Base-by-base conservation (phyloP, 192 early-diverging fungal genomes). In the Gaertneriomyces semiglobifer region DNA sequence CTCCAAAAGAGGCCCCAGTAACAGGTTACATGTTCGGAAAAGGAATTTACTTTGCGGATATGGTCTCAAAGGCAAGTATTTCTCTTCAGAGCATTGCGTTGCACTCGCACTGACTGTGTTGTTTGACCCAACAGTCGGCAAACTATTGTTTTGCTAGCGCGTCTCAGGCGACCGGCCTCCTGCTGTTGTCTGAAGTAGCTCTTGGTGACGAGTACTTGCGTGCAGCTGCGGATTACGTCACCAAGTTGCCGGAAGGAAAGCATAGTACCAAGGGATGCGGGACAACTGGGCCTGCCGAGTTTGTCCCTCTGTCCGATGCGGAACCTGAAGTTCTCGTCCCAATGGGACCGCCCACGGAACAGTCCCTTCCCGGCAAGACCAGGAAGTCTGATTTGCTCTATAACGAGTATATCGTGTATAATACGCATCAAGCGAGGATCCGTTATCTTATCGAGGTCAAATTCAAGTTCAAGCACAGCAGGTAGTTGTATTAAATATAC, bases 371-470 rank as follows among this genome's bases (percentile, higher is more conserved):
- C 11, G 70, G 55, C 45, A n/a, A 61, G 47, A 65, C 91, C 5
- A 44, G 76, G 12, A 84, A 89, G 52, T 89, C 45, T 6, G 66
- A 48, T 40, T 20, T 92, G n/a, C 46, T 74, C 5, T 84, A 89
- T 55, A 90, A 90, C 73, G 91, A 93, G 66, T 92, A 80, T 60
- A 88, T 92, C 71, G 90, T 93, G 12, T 88, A 93, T 63, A 77
- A 91, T 64, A 73, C 77, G 5, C 59, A 66, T 19, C 91, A 90
- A 71, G 77, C 89, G 39, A 77, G 79, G 65, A 84, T 93, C 55
- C 74, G 80, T 33, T 92, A 92, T 50, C 33, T 78, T 44, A 39
- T 74, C 11, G 25, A 65, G 7, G 62, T 77, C 6, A 10, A 48
- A 14, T 68, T 68, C 44, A 46, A 51, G 10, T 68, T 40, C 55